Percentiles rank a stretch among this genome's conserved stretches.
Evolutionary conservation across 31 red algal genomes (phyloP).

Genomic region (Asparagopsis taxiformis): DNA sequence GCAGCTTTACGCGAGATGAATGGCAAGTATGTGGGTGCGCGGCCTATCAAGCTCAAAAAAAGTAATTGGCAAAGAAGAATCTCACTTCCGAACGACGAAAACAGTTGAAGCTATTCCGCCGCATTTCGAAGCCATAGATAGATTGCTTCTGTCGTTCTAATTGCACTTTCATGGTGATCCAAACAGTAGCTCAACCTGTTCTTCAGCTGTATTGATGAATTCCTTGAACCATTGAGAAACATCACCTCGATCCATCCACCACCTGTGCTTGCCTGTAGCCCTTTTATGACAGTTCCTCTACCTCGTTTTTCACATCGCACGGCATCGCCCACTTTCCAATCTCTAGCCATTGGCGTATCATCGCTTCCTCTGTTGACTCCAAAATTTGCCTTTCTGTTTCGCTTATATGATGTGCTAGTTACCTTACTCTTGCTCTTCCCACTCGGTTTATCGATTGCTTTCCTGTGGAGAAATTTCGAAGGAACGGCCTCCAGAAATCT

Average conservation of each 20-base stretch:
- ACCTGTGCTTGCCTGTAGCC: not conserved
- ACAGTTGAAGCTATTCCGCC: constrained; percentile 48
- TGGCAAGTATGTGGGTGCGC: constrained; percentile 83
- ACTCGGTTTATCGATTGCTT: too few relatives aligned
- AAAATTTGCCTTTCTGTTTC: not conserved
- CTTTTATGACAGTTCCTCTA: constrained; percentile 1
- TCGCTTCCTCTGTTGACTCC: not conserved
- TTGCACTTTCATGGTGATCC: not conserved
- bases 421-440: too few relatives aligned
- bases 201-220: not conserved
- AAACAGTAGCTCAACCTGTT: constrained; percentile 7
- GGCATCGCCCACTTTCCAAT: not conserved
- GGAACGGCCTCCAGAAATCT: constrained; percentile 44
- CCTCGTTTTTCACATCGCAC: constrained; percentile 6
- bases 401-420: not conserved
- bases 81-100: constrained; percentile 39
- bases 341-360: not conserved
- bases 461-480: not conserved
- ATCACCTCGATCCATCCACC: constrained; percentile 10
- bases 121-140: constrained; percentile 28
- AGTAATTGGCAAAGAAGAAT: constrained; percentile 82
- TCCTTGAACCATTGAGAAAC: constrained; percentile 5
- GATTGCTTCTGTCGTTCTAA: too few relatives aligned
- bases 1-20: constrained; percentile 86
- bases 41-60: constrained; percentile 82